Evolutionary conservation across 169 alveolate species (phyloP).

Genomic region (Plasmodium malariae): DNA sequence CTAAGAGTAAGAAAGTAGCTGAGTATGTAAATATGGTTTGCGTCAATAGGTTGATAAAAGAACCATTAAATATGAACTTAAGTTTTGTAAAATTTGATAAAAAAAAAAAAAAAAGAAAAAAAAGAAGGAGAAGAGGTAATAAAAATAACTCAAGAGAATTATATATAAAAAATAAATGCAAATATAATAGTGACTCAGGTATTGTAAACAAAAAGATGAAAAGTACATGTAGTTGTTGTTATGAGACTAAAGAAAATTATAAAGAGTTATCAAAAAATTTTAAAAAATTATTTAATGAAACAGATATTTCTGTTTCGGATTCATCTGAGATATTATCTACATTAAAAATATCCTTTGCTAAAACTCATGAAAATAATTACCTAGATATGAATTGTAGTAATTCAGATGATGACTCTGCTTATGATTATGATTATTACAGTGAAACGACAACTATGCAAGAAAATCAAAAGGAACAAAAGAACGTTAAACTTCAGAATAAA

Average conservation of each 20-base stretch:
- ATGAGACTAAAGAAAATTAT: neutral
- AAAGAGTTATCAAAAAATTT: conserved; percentile 17
- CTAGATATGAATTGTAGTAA: conserved; percentile 10
- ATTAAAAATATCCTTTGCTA: conserved; percentile 6
- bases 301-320: conserved; percentile 33
- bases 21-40: conserved; percentile 43
- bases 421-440: conserved; percentile 26
- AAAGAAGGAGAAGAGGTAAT: neutral
- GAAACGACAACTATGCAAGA: conserved; percentile 18
- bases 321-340: conserved; percentile 5
- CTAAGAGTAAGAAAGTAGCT: conserved; percentile 23
- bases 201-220: neutral
- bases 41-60: conserved; percentile 30
- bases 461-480: neutral
- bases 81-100: conserved; percentile 60
- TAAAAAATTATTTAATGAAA: conserved; percentile 26
- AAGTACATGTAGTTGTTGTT: conserved; percentile 7
- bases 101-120: conserved; percentile 30
- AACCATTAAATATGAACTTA: conserved; percentile 58
- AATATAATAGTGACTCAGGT: conserved; percentile 54
- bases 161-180: neutral
- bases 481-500: neutral
- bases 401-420: conserved; percentile 33
- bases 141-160: neutral
- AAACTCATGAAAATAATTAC: neutral